These are phyloP conservation scores for Sphaerosporella brunnea DNA, from an alignment of 495 filamentous ascomycete genomes.

Conservation along the genomic window DNA sequence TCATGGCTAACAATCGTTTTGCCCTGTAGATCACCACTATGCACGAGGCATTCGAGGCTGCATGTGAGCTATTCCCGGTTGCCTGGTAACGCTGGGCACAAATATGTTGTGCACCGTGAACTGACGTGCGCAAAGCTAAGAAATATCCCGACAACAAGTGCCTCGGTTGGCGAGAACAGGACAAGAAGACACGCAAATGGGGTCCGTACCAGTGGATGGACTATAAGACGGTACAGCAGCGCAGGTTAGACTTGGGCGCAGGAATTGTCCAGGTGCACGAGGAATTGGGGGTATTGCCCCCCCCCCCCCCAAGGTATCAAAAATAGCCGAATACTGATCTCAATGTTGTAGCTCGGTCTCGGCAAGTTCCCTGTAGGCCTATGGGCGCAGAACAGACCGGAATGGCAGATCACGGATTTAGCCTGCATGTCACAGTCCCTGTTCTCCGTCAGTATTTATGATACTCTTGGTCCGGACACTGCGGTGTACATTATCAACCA, in stretches of 20 bases:
- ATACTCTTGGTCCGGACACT: constrained; percentile 76
- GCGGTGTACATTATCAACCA: constrained; percentile 95
- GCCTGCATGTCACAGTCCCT: constrained; percentile 77
- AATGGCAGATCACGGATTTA: constrained; percentile 95
- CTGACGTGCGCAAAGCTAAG: not conserved
- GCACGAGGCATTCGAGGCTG: constrained; percentile 20
- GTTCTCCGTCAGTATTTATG: constrained; percentile 86
- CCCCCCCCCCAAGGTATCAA: too few relatives aligned
- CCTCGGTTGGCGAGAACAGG: constrained; percentile 67
- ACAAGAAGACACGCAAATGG: constrained; percentile 54
- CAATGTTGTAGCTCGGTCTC: too few relatives aligned
- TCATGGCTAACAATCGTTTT: not conserved
- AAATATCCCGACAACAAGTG: constrained; percentile 44
- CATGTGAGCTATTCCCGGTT: constrained; percentile 8
- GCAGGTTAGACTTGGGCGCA: constrained; percentile 69
- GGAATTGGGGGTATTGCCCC: constrained; percentile 34
- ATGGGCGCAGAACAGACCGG: constrained; percentile 90
- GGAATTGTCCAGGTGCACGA: constrained; percentile 72
- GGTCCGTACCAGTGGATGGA: constrained; percentile 71
- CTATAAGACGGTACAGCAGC: constrained; percentile 59
- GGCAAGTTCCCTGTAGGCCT: constrained; percentile 80
- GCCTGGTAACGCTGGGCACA: not conserved
- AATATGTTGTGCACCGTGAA: not conserved
- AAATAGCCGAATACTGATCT: too few relatives aligned
- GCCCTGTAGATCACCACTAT: constrained; percentile 19